These are phyloP conservation scores for Cercospora zeina DNA, from an alignment of 2,329 filamentous ascomycete genomes.

Conservation along the genomic window DNA sequence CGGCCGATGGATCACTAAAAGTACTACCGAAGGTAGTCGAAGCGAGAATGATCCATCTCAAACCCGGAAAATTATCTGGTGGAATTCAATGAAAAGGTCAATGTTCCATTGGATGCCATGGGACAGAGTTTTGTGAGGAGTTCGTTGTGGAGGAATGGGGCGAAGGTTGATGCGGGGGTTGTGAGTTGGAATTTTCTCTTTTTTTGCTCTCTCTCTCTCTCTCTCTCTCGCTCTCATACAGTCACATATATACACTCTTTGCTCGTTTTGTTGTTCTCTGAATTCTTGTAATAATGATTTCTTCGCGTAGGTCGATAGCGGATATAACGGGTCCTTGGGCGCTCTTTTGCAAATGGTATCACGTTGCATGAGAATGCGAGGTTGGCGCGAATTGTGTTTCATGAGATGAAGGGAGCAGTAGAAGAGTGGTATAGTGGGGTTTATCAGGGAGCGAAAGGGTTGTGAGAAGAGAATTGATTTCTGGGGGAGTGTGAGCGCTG, in stretches of 20 bases:
- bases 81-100: slow-evolving; percentile 47
- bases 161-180: slow-evolving; percentile 43
- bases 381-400: slow-evolving; percentile 47
- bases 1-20: too few relatives aligned
- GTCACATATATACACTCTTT: too few relatives aligned
- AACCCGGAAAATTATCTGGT: slow-evolving; percentile 42
- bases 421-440: slow-evolving; percentile 43
- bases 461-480: not conserved
- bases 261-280: not conserved
- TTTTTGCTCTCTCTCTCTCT: too few relatives aligned
- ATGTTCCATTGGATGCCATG: slow-evolving; percentile 46
- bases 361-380: slow-evolving; percentile 41
- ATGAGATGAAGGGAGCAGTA: slow-evolving; percentile 42
- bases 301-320: slow-evolving; percentile 41
- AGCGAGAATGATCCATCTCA: slow-evolving; percentile 13
- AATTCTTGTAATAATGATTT: not conserved
- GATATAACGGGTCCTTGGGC: slow-evolving; percentile 47
- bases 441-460: slow-evolving; percentile 38
- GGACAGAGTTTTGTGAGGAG: slow-evolving; percentile 43
- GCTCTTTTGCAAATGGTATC: slow-evolving; percentile 44
- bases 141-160: slow-evolving; percentile 47
- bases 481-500: not conserved
- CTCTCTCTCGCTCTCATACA: too few relatives aligned
- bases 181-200: not conserved
- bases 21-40: too few relatives aligned